Evolutionary conservation across 352 stramenopile species (phyloP).

Genomic region (Phytophthora fragariaefolia): DNA sequence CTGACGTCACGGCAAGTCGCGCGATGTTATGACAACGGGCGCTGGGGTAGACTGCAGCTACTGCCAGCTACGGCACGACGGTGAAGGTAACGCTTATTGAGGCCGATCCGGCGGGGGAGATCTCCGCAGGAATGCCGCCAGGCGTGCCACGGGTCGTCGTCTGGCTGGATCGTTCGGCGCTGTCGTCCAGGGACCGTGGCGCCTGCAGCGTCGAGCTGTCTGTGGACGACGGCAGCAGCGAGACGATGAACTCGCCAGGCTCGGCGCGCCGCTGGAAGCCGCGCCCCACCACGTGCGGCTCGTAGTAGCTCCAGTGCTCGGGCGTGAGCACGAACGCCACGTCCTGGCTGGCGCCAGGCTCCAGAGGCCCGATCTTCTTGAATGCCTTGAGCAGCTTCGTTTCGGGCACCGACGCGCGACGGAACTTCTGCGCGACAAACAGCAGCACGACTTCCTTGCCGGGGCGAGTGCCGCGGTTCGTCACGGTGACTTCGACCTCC

Average conservation of each 20-base stretch:
- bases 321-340: conserved; percentile 55
- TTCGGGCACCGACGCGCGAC: conserved; percentile 61
- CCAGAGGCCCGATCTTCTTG: conserved; percentile 58
- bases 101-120: conserved; percentile 1
- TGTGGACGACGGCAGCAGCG: conserved; percentile 35
- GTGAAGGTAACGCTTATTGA: conserved; percentile 31
- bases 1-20: too few species aligned
- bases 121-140: not conserved
- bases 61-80: conserved; percentile 20
- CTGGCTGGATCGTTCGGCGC: conserved; percentile 11
- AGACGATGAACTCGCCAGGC: conserved; percentile 62
- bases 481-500: conserved; percentile 61
- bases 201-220: conserved; percentile 14
- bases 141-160: conserved; percentile 15
- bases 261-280: conserved; percentile 51
- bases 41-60: too few species aligned
- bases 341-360: conserved; percentile 28
- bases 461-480: conserved; percentile 53
- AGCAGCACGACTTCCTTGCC: conserved; percentile 80
- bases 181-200: not conserved
- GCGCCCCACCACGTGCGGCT: conserved; percentile 44
- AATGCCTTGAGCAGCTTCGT: conserved; percentile 83
- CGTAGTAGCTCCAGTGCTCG: conserved; percentile 65
- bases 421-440: conserved; percentile 66
- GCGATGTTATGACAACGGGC: too few species aligned